Conservation (phyloP, 2,329 filamentous ascomycete species). For the Graphilbum sp. region DNA sequence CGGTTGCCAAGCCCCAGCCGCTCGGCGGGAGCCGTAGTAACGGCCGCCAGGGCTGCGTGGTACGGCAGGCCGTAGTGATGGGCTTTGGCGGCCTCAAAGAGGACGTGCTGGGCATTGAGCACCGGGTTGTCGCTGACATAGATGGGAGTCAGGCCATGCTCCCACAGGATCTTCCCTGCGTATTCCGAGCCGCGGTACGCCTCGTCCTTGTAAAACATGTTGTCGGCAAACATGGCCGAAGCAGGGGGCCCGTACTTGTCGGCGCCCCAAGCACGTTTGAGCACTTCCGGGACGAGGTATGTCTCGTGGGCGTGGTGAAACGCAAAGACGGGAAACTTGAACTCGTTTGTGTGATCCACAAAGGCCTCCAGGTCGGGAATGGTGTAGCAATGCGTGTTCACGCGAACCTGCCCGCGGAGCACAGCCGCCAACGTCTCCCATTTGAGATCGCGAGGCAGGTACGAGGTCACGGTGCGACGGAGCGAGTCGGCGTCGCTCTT, state of each 20-base stretch:
- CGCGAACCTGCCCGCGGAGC: constrained; percentile 48
- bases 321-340: constrained; percentile 47
- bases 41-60: constrained; percentile 39
- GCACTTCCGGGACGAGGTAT: constrained; percentile 47
- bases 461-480: constrained; percentile 32
- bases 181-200: constrained; percentile 47
- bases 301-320: constrained; percentile 58
- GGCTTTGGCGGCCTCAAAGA: constrained; percentile 46
- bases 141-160: constrained; percentile 46
- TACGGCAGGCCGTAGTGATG: constrained; percentile 45
- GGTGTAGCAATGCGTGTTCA: constrained; percentile 60
- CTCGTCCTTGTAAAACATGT: constrained; percentile 56
- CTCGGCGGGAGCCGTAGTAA: constrained; percentile 42
- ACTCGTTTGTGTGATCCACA: constrained; percentile 55
- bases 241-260: constrained; percentile 9
- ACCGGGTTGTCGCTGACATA: constrained; percentile 60
- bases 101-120: constrained; percentile 51
- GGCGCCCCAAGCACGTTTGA: constrained; percentile 37
- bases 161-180: constrained; percentile 49
- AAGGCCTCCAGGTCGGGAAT: constrained; percentile 53
- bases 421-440: constrained; percentile 49
- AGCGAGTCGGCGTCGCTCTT: constrained; percentile 31
- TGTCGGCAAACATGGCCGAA: constrained; percentile 40
- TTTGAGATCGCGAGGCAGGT: constrained; percentile 44
- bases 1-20: constrained; percentile 39